Base-by-base conservation (phyloP, 495 filamentous ascomycete species). In the Tuber umbilicatum region DNA sequence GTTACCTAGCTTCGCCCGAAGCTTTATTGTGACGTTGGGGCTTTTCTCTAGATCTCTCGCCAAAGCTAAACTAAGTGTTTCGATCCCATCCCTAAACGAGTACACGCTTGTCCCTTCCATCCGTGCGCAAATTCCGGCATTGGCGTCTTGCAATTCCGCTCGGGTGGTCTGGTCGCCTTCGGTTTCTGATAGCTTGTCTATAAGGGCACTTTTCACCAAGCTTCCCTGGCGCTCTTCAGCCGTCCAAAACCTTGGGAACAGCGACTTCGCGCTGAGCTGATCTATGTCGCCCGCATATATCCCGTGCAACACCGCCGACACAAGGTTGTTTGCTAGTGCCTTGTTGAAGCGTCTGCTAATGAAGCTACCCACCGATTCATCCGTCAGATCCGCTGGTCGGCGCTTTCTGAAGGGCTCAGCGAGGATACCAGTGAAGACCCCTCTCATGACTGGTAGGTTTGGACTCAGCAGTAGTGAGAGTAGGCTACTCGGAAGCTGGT, bases 201-300 rank as follows among this genome's bases (percentile, higher is more conserved):
- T 43, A 3, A 81, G 40, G 38, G 75, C 27, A 70, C 80, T 47
- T 38, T 69, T 73, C 6, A 68, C 41, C 5, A 83, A 43, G 23
- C 80, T 82, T n/a, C 84, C 84, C 31, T 80, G 68, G 19, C 73
- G 37, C 19, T 71, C 76, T 77, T 94, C 92, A 10, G 85, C 71
- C 21, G 85, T 73, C 85, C 89, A 90, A 2, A 85, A 37, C 9
- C 60, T 35, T 2, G 90, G 87, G 47, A 93, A 78, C 7, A 93
- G 76, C 5, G 88, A 88, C 76, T 87, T 88, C 60, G 87, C 88
- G 81, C 93, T 97, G 72, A 97, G 85, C 81, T 90, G 86, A 80
- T 91, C 88, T 55, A 97, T 89, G 84, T 97, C 91, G 68, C 96
- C 96, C n/a, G 93, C 96, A 79, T 94, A 96, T 27, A 98, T 92